A percentile compares a stretch with the other conserved stretches of the same genome.
Conservation (phyloP, 139 green algal genomes). For the Coccomyxa sp. region DNA sequence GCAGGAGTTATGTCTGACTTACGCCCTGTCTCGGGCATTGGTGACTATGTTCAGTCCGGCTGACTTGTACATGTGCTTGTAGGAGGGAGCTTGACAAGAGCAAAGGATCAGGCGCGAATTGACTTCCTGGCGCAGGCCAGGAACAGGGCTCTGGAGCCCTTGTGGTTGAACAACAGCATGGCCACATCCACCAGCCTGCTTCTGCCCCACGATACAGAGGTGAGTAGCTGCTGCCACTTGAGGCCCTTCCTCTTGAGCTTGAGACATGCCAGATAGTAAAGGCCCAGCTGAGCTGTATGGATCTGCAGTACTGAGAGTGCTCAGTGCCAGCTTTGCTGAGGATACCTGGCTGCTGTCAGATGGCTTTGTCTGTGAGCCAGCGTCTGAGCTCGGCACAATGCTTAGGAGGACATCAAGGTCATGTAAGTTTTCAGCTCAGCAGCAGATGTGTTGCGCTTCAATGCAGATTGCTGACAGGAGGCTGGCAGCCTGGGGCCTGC, state of each 20-base stretch:
- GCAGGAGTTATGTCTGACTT: not conserved
- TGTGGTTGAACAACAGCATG: constrained; percentile 3
- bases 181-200: not conserved
- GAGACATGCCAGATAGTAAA: too few species aligned
- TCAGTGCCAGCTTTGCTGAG: too few species aligned
- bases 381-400: too few species aligned
- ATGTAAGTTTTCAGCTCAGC: not conserved
- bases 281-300: too few species aligned
- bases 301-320: too few species aligned
- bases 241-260: not conserved
- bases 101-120: constrained; percentile 32
- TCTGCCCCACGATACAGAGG: not conserved
- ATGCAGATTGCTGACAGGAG: constrained; percentile 1
- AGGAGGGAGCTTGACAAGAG: constrained; percentile 9
- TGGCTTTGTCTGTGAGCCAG: too few species aligned
- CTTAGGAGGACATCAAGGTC: too few species aligned
- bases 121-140: constrained; percentile 37
- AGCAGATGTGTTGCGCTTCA: not conserved
- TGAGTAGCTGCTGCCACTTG: not conserved
- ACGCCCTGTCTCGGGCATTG: not conserved
- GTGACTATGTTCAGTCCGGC: too few species aligned
- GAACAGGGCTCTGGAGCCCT: constrained; percentile 36
- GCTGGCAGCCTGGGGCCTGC: not conserved
- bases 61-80: too few species aligned
- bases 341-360: too few species aligned